Percentiles rank a stretch among this genome's conserved stretches.
Evolutionary conservation across 805 yeast genomes (phyloP).

Genomic region (Blastobotrys mokoenaii): DNA sequence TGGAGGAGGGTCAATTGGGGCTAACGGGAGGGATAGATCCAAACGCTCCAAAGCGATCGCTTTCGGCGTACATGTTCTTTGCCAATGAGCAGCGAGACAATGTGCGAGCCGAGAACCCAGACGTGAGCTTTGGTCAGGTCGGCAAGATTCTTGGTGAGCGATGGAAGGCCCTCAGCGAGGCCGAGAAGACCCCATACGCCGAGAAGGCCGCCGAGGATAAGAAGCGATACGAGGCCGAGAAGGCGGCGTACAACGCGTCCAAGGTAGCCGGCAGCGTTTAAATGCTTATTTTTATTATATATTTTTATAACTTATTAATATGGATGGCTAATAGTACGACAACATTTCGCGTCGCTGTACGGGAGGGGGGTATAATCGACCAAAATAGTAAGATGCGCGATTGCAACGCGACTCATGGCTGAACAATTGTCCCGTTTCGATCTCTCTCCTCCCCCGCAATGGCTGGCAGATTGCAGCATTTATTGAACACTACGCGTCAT

Average conservation of each 20-base stretch:
- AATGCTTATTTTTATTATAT: neutral
- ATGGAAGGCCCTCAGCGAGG: slow-evolving; percentile 85
- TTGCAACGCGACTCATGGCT: too few relatives aligned
- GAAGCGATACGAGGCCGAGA: slow-evolving; percentile 94
- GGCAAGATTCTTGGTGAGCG: slow-evolving; percentile 92
- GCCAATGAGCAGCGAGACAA: slow-evolving; percentile 96
- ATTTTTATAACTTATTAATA: neutral
- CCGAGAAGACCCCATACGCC: slow-evolving; percentile 85
- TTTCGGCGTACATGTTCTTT: slow-evolving; percentile 98
- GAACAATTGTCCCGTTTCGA: too few relatives aligned
- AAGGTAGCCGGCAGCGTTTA: slow-evolving; percentile 14
- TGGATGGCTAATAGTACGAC: too few relatives aligned
- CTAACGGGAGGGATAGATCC: slow-evolving; percentile 29
- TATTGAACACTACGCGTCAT: neutral
- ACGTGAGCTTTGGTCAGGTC: slow-evolving; percentile 86
- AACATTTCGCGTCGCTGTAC: too few relatives aligned
- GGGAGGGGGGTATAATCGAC: too few relatives aligned
- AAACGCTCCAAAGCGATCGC: slow-evolving; percentile 98
- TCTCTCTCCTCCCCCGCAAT: too few relatives aligned
- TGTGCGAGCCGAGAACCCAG: slow-evolving; percentile 94
- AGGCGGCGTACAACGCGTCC: slow-evolving; percentile 56
- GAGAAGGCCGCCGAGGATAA: slow-evolving; percentile 91
- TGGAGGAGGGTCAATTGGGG: too few relatives aligned
- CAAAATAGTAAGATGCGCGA: too few relatives aligned
- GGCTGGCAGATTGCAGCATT: too few relatives aligned